Conservation (phyloP, 805 yeast species). For the Priceomyces fermenticarens region DNA sequence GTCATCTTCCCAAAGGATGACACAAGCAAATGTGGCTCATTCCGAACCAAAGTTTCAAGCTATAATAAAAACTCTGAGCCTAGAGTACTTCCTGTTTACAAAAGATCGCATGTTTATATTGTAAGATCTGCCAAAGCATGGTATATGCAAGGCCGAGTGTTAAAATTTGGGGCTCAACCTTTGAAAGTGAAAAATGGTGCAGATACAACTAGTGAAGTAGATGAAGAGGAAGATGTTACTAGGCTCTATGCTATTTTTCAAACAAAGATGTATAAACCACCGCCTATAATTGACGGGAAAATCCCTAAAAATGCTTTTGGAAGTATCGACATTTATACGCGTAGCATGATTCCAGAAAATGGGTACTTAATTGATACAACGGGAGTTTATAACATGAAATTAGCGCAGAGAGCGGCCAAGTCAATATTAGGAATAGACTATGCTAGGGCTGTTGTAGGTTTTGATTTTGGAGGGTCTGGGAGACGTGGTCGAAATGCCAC, state of each 20-base stretch:
- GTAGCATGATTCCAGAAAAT: slow-evolving; percentile 80
- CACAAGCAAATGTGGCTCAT: slow-evolving; percentile 60
- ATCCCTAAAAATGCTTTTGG: slow-evolving; percentile 78
- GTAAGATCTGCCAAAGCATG: slow-evolving; percentile 79
- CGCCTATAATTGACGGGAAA: slow-evolving; percentile 60
- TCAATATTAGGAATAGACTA: slow-evolving; percentile 61
- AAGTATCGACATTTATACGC: slow-evolving; percentile 75
- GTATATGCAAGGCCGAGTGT: slow-evolving; percentile 75
- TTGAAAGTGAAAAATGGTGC: slow-evolving; percentile 39
- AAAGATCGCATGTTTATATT: slow-evolving; percentile 57
- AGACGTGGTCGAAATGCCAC: slow-evolving; percentile 43
- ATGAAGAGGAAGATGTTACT: slow-evolving; percentile 51
- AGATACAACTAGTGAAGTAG: slow-evolving; percentile 25
- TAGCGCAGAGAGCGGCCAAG: slow-evolving; percentile 69
- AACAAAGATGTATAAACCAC: slow-evolving; percentile 69
- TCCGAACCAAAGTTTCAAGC: slow-evolving; percentile 32
- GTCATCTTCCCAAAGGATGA: slow-evolving; percentile 63
- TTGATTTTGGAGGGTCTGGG: slow-evolving; percentile 59
- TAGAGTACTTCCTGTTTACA: slow-evolving; percentile 57
- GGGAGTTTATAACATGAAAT: slow-evolving; percentile 32
- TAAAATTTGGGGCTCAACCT: slow-evolving; percentile 70
- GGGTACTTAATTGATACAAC: slow-evolving; percentile 51
- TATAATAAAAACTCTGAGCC: slow-evolving; percentile 8
- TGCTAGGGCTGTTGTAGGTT: slow-evolving; percentile 85
- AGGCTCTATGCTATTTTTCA: slow-evolving; percentile 76